A percentile compares a stretch with the other conserved stretches of the same genome.
Conservation (phyloP, 169 alveolate species). For the Condylostoma magnum region DNA sequence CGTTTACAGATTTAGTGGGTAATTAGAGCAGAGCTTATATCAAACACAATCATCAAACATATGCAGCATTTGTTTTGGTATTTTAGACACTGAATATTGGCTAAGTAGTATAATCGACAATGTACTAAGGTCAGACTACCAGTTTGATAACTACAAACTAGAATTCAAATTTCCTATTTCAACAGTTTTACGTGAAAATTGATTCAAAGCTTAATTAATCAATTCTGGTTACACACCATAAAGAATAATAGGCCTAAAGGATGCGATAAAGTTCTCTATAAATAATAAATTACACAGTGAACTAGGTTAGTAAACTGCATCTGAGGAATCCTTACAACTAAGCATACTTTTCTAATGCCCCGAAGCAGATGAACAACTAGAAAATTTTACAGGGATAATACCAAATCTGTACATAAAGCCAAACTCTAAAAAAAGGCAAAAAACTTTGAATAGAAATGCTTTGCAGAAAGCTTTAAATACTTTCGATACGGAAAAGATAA, state of each 20-base stretch:
- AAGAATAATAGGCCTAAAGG: conserved; percentile 34
- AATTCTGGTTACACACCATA: not conserved
- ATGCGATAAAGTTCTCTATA: conserved; percentile 45
- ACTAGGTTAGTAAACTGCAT: conserved; percentile 21
- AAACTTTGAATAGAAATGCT: not conserved
- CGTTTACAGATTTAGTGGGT: too few relatives aligned
- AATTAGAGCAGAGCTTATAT: too few relatives aligned
- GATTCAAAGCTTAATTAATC: not conserved
- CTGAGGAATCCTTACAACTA: conserved; percentile 33
- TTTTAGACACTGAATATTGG: not conserved
- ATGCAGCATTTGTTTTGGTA: conserved; percentile 43
- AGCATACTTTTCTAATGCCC: conserved; percentile 20
- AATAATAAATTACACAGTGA: conserved; percentile 25
- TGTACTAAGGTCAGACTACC: conserved; percentile 7
- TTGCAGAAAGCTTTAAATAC: not conserved
- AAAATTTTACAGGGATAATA: not conserved
- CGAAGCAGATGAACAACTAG: not conserved
- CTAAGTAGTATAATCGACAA: not conserved
- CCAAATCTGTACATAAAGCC: not conserved
- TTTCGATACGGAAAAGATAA: not conserved
- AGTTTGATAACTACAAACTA: conserved; percentile 37
- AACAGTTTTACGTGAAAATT: not conserved
- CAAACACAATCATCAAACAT: not conserved
- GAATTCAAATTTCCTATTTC: conserved; percentile 5
- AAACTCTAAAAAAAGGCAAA: not conserved